These are phyloP conservation scores for Sporothrix sp. DNA, from an alignment of 2,329 filamentous ascomycete species.

Conservation along the genomic window DNA sequence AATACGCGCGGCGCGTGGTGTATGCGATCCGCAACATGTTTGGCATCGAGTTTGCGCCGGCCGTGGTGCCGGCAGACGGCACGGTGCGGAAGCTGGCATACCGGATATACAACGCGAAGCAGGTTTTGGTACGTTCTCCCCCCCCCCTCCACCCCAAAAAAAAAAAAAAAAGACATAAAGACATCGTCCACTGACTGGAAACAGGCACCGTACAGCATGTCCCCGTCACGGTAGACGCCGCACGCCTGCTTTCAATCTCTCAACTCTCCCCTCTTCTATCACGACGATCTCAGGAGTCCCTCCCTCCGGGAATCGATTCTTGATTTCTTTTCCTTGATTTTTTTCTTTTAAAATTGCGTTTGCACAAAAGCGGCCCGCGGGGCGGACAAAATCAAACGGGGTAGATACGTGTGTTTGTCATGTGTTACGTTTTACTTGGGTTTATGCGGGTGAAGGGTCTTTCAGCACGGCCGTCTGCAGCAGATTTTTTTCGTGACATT, in stretches of 20 bases:
- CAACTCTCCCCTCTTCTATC: background rate
- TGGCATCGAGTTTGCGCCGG: conserved; percentile 87
- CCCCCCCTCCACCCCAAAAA: background rate
- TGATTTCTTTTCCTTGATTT: background rate
- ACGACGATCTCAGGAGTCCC: too few relatives aligned
- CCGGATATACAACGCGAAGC: conserved; percentile 92
- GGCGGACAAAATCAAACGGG: background rate
- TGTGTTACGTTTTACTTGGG: background rate
- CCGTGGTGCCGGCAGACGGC: conserved; percentile 85
- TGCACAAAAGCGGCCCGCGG: conserved; percentile 4
- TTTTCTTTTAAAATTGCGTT: background rate
- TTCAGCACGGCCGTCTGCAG: background rate
- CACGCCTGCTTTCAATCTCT: background rate
- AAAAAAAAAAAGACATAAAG: too few relatives aligned
- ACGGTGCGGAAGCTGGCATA: conserved; percentile 84
- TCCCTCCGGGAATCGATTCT: too few relatives aligned
- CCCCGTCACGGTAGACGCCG: conserved; percentile 33
- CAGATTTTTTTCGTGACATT: too few relatives aligned
- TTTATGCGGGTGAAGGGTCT: too few relatives aligned
- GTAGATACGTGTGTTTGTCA: background rate
- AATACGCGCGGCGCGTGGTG: conserved; percentile 81
- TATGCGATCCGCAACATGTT: conserved; percentile 97
- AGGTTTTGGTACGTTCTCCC: conserved; percentile 63
- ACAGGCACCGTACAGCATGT: conserved; percentile 65
- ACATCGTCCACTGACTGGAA: conserved; percentile 19